Evolutionary conservation across 2,329 filamentous ascomycete genomes (phyloP).

Genomic region (Fusarium abutilonis): DNA sequence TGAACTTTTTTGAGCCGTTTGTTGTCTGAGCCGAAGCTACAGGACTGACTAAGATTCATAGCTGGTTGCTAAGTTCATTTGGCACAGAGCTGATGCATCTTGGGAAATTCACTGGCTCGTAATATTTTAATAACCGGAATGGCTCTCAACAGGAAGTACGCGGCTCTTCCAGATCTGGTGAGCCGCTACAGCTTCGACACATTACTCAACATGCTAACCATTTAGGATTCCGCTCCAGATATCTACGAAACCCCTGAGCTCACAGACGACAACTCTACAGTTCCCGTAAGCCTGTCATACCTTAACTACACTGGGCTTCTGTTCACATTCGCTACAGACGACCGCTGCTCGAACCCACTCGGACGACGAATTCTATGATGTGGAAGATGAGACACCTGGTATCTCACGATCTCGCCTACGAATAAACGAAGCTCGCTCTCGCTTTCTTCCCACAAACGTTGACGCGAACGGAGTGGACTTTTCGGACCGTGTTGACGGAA

Average conservation of each 20-base stretch:
- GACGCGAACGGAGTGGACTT: constrained; percentile 85
- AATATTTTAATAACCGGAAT: constrained; percentile 56
- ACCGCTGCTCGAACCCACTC: constrained; percentile 65
- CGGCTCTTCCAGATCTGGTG: constrained; percentile 81
- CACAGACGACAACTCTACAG: constrained; percentile 87
- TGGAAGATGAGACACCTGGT: constrained; percentile 69
- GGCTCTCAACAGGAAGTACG: constrained; percentile 84
- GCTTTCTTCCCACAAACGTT: constrained; percentile 79
- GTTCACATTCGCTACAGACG: constrained; percentile 54
- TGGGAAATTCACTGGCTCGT: neutral
- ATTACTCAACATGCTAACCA: constrained; percentile 27
- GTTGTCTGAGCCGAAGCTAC: constrained; percentile 12
- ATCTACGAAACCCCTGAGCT: constrained; percentile 97
- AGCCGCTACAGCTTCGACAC: constrained; percentile 27
- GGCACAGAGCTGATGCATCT: neutral
- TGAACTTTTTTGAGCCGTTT: constrained; percentile 5
- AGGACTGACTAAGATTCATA: too few species aligned
- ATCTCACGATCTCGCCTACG: constrained; percentile 82
- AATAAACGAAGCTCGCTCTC: constrained; percentile 79
- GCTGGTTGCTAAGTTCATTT: neutral
- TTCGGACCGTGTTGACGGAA: constrained; percentile 85
- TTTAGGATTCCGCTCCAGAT: constrained; percentile 87
- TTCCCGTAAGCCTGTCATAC: constrained; percentile 68
- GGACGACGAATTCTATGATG: constrained; percentile 70
- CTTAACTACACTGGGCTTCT: constrained; percentile 6